A percentile compares a stretch with the other conserved stretches of the same genome.
These are phyloP conservation scores for Evansstolkia leycettana DNA, from an alignment of 495 filamentous ascomycete genomes.

Conservation along the genomic window DNA sequence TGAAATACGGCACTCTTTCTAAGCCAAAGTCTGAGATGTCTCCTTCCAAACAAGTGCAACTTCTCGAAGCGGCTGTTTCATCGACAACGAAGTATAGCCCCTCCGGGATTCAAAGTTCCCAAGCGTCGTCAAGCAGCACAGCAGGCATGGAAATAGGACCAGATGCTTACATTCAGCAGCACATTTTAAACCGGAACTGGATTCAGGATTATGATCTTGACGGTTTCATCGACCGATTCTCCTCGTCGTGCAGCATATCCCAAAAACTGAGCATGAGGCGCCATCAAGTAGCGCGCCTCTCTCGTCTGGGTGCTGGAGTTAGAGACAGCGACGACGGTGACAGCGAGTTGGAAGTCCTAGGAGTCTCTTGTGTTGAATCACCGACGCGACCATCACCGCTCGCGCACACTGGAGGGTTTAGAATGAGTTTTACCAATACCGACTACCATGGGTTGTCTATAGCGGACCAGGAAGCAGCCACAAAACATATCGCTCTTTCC, in stretches of 20 bases:
- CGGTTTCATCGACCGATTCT: constrained; percentile 17
- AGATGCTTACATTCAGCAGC: too few species aligned
- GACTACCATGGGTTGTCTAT: constrained; percentile 2
- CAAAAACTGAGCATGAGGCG: constrained; percentile 12
- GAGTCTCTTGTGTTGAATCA: constrained; percentile 1
- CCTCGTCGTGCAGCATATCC: constrained; percentile 13
- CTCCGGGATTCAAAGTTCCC: constrained; percentile 3
- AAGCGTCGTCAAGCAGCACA: constrained; percentile 1
- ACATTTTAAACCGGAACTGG: too few species aligned
- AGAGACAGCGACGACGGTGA: too few species aligned
- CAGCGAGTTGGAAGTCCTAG: constrained; percentile 8
- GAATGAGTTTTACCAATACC: constrained; percentile 13
- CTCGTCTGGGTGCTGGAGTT: too few species aligned
- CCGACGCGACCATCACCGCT: constrained; percentile 1
- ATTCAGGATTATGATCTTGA: constrained; percentile 12
- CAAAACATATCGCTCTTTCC: not conserved
- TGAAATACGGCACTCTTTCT: constrained; percentile 34
- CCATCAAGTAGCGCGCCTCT: constrained; percentile 9
- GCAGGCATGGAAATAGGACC: too few species aligned
- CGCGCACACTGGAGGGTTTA: constrained; percentile 5
- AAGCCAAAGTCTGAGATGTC: constrained; percentile 26
- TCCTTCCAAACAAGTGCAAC: constrained; percentile 17
- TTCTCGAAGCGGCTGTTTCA: constrained; percentile 20
- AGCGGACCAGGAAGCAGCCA: not conserved
- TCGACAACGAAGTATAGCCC: constrained; percentile 7